Percentiles rank a stretch among this genome's conserved stretches.
Evolutionary conservation across 306 rosid species (phyloP).

Genomic region (Trichosanthes cucumerina): DNA sequence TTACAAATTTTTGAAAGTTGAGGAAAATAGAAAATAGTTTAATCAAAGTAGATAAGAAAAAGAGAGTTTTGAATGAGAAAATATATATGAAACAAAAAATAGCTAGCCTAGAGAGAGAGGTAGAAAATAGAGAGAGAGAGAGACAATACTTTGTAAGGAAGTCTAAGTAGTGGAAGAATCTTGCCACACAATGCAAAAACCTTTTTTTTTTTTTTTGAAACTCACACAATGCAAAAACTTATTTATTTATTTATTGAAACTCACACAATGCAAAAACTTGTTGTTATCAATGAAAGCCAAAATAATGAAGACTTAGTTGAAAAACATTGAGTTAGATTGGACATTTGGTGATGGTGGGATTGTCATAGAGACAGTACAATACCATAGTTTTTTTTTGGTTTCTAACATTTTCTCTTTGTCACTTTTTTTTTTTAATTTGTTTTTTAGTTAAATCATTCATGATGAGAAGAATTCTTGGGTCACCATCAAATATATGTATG

Average conservation of each 20-base stretch:
- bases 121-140: neutral
- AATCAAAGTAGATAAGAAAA: neutral
- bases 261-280: neutral
- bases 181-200: neutral
- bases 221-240: too few species aligned
- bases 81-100: neutral
- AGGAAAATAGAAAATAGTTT: too few species aligned
- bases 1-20: too few species aligned
- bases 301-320: neutral
- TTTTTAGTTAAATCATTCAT: neutral
- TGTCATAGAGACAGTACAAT: neutral
- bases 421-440: too few species aligned
- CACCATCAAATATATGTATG: neutral
- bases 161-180: conserved; percentile 4
- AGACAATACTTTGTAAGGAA: neutral
- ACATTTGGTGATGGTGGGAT: neutral
- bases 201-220: too few species aligned
- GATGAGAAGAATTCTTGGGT: neutral
- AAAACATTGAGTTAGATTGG: neutral
- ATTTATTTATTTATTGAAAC: too few species aligned
- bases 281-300: neutral
- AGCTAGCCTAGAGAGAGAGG: neutral
- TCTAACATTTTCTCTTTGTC: neutral
- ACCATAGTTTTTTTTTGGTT: neutral
- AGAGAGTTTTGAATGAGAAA: neutral